Percentiles rank a stretch among this genome's conserved stretches.
Evolutionary conservation across 1,284 basidiomycete genomes (phyloP).

Genomic region (Ganoderma lucidum): DNA sequence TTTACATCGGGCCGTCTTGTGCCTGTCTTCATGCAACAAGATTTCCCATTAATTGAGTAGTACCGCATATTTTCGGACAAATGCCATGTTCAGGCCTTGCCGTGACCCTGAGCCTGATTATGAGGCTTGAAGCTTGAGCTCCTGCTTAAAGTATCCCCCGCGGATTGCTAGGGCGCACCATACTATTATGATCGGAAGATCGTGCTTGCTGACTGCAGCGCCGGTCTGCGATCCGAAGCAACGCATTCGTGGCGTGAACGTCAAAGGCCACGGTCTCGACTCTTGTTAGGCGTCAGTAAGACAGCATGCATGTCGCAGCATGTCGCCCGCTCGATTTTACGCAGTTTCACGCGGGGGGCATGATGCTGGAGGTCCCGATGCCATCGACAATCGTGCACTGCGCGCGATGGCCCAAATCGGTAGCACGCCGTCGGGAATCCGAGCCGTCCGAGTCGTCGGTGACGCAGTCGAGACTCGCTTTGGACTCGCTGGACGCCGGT

Average conservation of each 20-base stretch:
- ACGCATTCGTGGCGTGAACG: too few species aligned
- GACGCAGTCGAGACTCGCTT: not conserved
- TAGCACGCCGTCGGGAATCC: not conserved
- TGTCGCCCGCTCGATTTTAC: not conserved
- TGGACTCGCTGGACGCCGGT: slow-evolving; percentile 5
- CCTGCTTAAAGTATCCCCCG: too few species aligned
- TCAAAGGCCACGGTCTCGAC: not conserved
- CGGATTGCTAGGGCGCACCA: too few species aligned
- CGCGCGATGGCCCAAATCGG: not conserved
- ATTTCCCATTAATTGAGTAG: too few species aligned
- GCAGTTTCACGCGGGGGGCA: not conserved
- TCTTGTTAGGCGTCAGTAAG: not conserved
- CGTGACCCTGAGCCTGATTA: not conserved
- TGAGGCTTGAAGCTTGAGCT: too few species aligned
- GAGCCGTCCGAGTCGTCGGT: not conserved
- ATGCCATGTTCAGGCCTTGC: not conserved
- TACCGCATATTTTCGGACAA: not conserved
- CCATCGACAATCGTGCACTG: not conserved
- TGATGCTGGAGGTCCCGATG: not conserved
- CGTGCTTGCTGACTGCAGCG: too few species aligned
- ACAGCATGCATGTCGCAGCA: not conserved
- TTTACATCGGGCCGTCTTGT: not conserved
- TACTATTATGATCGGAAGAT: too few species aligned
- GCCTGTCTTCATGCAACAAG: not conserved
- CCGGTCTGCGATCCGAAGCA: too few species aligned